Evolutionary conservation across 495 filamentous ascomycete genomes (phyloP), one percentile per base, ranked within the genome.

Genomic region (Trichoderma gamsii): DNA sequence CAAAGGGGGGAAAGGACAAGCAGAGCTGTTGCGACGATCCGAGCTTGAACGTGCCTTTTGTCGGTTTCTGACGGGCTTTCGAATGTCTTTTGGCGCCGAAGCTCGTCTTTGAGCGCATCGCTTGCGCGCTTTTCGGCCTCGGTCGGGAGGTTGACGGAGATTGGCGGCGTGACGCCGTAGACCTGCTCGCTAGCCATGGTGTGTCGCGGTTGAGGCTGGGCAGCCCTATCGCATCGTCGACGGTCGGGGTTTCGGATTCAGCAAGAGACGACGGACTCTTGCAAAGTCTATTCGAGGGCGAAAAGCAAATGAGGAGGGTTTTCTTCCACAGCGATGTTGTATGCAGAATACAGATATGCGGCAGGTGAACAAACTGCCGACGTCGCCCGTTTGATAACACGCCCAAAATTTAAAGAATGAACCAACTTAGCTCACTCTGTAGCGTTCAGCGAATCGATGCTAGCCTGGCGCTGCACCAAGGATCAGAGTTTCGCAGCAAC

Each of bases 21-120:
- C n/a, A 35, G 7, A 43, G 35, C 35, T 3, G 35, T 9, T 25
- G 21, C n/a, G 27, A 63, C 16, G 1, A 29, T 25, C 63, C 38
- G 18, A 38, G n/a, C 12, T 66, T 13, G 25, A 38, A 66, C 81
- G 65, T 78, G 90, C 90, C 92, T 87, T 69, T 88, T 89, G 70
- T 92, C 85, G 0, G 91, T 97, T 76, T 96, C 95, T 66, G 87
- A 79, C 9, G 84, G 81, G 43, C 82, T 85, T 75, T 98, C 94
- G 71, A 97, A 99, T 67, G 94, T 97, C 78, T 96, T 92, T 76
- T 97, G 91, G 15, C 83, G 82, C 75, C 89, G 89, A 67, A 99
- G 79, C 76, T 97, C 93, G 21, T 88, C 85, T 52, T 96, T 84
- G 46, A 99, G 86, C 59, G 88, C 82, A 68, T 91, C 86, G 74